Evolutionary conservation across 768 basidiomycete genomes (phyloP).

Genomic region (Hericium rajendrae): DNA sequence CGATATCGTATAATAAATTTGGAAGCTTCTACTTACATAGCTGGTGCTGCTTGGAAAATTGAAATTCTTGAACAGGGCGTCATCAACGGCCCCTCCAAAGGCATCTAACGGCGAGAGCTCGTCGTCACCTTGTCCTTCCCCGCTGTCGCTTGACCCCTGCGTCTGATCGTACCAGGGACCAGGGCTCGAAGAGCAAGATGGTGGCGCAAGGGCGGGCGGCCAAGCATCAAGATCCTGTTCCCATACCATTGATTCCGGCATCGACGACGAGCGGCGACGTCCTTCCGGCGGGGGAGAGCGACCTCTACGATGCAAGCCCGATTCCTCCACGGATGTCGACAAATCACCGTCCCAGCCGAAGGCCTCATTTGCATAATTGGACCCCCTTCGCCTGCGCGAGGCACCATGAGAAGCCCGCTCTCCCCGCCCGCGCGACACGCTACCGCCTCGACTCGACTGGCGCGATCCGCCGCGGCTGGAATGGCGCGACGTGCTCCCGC

Average conservation of each 20-base stretch:
- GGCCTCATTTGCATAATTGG: neutral
- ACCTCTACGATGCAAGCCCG: neutral
- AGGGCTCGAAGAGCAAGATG: conserved; percentile 11
- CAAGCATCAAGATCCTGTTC: conserved; percentile 1
- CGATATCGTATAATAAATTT: neutral
- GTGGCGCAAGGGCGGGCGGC: neutral
- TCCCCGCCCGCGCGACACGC: too few relatives aligned
- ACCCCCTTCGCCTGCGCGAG: neutral
- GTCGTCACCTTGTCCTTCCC: neutral
- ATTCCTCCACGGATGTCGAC: neutral
- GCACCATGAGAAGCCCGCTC: too few relatives aligned
- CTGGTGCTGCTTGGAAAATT: neutral
- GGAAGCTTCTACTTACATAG: conserved; percentile 5
- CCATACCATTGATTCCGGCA: conserved; percentile 8
- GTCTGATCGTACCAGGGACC: neutral
- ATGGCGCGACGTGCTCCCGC: neutral
- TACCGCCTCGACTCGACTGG: too few relatives aligned
- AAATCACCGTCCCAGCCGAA: neutral
- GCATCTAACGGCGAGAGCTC: neutral
- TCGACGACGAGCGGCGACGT: conserved; percentile 11
- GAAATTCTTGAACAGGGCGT: conserved; percentile 1
- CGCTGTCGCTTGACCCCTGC: neutral
- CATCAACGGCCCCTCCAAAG: conserved; percentile 1
- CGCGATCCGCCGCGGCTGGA: too few relatives aligned
- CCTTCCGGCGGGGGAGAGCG: neutral